Conservation (phyloP, 2,329 filamentous ascomycete species). For the Trichoderma polysporum region DNA sequence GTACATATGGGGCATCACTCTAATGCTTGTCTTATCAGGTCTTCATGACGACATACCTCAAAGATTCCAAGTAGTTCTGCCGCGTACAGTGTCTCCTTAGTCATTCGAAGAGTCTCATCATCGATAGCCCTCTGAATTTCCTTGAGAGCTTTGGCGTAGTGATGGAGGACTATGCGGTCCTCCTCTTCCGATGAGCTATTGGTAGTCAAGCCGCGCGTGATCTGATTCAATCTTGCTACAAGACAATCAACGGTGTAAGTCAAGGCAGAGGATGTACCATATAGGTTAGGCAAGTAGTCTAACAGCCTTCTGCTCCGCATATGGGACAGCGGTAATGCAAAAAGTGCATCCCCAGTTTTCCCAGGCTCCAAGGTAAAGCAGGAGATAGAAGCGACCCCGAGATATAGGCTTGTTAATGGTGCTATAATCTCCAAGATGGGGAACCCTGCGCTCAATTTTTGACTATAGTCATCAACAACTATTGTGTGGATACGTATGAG, state of each 20-base stretch:
- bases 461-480: neutral
- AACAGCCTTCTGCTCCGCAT: neutral
- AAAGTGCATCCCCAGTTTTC: neutral
- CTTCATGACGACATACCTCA: neutral
- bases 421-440: neutral
- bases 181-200: neutral
- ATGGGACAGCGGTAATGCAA: neutral
- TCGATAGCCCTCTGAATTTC: neutral
- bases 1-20: too few species aligned
- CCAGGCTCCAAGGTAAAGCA: neutral
- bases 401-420: neutral
- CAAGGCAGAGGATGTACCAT: neutral
- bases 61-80: neutral
- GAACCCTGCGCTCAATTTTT: neutral
- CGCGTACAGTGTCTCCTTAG: conserved; percentile 1
- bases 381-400: neutral
- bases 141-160: neutral
- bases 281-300: neutral
- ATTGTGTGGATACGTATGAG: neutral
- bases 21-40: neutral
- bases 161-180: neutral
- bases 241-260: conserved; percentile 8
- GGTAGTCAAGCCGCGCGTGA: neutral
- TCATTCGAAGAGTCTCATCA: neutral
- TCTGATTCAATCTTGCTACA: neutral